Evolutionary conservation across 2,329 filamentous ascomycete species (phyloP).

Genomic region (Berkeleyomyces rouxiae): DNA sequence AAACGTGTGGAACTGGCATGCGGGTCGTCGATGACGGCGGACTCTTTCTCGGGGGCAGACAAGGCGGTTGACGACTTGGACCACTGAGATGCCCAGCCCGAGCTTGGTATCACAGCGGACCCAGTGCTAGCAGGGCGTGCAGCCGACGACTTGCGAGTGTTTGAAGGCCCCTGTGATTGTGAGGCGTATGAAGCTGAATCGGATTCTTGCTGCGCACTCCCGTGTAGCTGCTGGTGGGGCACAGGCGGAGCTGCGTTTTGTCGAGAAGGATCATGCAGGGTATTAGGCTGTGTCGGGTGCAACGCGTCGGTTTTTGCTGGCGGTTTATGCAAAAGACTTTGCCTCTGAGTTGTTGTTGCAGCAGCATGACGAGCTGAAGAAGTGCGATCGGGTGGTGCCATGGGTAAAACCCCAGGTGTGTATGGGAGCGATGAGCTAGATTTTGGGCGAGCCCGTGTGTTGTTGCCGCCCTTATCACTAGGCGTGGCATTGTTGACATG

Average conservation of each 20-base stretch:
- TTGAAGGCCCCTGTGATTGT: background rate
- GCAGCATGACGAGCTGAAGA: background rate
- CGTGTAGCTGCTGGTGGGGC: slow-evolving; percentile 1
- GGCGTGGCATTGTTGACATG: background rate
- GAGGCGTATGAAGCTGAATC: background rate
- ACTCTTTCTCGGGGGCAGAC: background rate
- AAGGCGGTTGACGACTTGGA: background rate
- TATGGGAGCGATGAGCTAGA: background rate
- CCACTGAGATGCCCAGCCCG: background rate
- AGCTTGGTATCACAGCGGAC: background rate
- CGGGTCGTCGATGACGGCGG: background rate
- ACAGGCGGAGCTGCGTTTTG: background rate
- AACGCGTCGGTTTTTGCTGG: background rate
- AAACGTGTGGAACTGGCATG: slow-evolving; percentile 6
- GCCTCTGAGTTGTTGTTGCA: background rate
- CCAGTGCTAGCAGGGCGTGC: background rate
- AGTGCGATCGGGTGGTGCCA: background rate
- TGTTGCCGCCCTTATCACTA: background rate
- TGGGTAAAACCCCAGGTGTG: background rate
- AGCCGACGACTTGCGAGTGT: background rate
- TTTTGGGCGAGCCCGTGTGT: slow-evolving; percentile 4
- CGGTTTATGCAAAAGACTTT: background rate
- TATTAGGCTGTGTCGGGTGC: slow-evolving; percentile 1
- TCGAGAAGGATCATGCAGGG: slow-evolving; percentile 6
- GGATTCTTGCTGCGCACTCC: background rate